These are phyloP conservation scores for Alternaria gaisen DNA, from an alignment of 2,329 filamentous ascomycete genomes.

Conservation along the genomic window DNA sequence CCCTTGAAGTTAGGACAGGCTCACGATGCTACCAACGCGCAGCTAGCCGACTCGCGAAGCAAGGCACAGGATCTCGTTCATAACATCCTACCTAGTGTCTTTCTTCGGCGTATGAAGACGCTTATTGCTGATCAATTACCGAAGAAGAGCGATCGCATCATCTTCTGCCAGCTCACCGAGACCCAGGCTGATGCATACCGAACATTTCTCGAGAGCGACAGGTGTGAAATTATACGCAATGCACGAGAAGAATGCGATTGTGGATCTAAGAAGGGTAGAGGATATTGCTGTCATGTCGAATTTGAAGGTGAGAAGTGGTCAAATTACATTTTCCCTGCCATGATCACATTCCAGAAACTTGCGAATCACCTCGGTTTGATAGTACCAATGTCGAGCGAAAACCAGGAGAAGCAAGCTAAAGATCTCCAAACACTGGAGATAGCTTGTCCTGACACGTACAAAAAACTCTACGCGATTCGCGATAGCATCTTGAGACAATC, in stretches of 20 bases:
- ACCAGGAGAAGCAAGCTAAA: slow-evolving; percentile 76
- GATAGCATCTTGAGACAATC: slow-evolving; percentile 83
- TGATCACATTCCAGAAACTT: slow-evolving; percentile 83
- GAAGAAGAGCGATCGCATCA: slow-evolving; percentile 91
- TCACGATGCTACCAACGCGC: slow-evolving; percentile 84
- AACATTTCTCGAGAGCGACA: slow-evolving; percentile 77
- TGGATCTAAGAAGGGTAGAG: slow-evolving; percentile 72
- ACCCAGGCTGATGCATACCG: slow-evolving; percentile 84
- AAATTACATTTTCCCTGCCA: slow-evolving; percentile 82
- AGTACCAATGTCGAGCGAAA: slow-evolving; percentile 72
- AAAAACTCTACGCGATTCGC: slow-evolving; percentile 74
- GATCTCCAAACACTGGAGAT: slow-evolving; percentile 77
- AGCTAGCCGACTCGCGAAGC: slow-evolving; percentile 81
- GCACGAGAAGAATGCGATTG: slow-evolving; percentile 76
- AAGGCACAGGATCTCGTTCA: slow-evolving; percentile 86
- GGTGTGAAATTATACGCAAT: slow-evolving; percentile 72
- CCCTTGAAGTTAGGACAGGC: slow-evolving; percentile 89
- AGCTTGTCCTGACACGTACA: slow-evolving; percentile 79
- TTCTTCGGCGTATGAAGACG: slow-evolving; percentile 90
- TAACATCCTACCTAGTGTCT: slow-evolving; percentile 88
- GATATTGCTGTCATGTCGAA: slow-evolving; percentile 78
- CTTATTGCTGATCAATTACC: slow-evolving; percentile 92
- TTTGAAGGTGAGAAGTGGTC: slow-evolving; percentile 73
- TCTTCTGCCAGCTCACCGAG: slow-evolving; percentile 90
- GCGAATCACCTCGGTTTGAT: slow-evolving; percentile 92